Evolutionary conservation across 2,329 filamentous ascomycete species (phyloP), one percentile per base, ranked within the genome.

Genomic region (Plectosphaerella cucumerina): DNA sequence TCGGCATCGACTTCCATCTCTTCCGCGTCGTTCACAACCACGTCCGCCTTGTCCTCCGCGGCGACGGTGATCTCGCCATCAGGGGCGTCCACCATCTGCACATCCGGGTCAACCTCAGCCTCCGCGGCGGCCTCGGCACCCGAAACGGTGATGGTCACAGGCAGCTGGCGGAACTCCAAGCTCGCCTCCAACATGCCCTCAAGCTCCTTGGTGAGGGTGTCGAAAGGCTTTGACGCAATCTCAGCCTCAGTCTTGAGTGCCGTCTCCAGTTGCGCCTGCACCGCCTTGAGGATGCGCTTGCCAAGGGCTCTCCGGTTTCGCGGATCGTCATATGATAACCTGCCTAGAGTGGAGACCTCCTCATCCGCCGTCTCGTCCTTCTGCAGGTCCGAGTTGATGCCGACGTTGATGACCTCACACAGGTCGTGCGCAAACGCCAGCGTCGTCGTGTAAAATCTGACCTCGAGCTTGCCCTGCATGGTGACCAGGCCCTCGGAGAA

Each of bases 241-340:
- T 94, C 89, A n/a, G 89, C 85, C 66, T 97, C 93, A 50, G 89
- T 89, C 49, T 80, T 81, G 44, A 91, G 71, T 1, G 90, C 90
- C 50, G 82, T 78, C 65, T 96, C 88, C 3, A 96, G 74, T 43
- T 84, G 78, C 14, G 88, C 84, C 65, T 95, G 89, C 31, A 96
- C 80, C 1, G 85, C 83, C 65, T 90, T 95, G 58, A 96, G 80
- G 54, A 97, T 96, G 22, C 91, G 84, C 69, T 95, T 96, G 21
- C 89, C 90, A n/a, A 96, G 74, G 59, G 87, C 88, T 61, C 89
- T 88, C 54, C 88, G 84, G 59, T 96, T 89, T 52, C 89, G 88
- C 53, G 90, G 83, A 60, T 96, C 90, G 53, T 70, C 73, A 67
- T 71, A 84, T 61, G 65, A 76, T 61, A 69, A 73, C 68, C 73